Conservation (phyloP, 306 rosid genomes). For the Cucumis sativus region Cucumber_9930_V3 NC_026660.2:15344001-15344500, state of each 20-base stretch:
- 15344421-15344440: neutral
- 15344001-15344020: neutral
- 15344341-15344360: slow-evolving; percentile 94
- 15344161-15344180: neutral
- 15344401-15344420: neutral
- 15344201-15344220: neutral
- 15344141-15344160: neutral
- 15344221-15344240: slow-evolving; percentile 8
- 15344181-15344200: neutral
- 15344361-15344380: slow-evolving; percentile 46
- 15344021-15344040: neutral
- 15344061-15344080: neutral
- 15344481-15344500: neutral
- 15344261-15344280: slow-evolving; percentile 85
- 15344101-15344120: neutral
- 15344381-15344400: slow-evolving; percentile 4
- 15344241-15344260: slow-evolving; percentile 27
- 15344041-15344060: neutral
- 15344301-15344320: slow-evolving; percentile 81
- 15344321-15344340: slow-evolving; percentile 99
- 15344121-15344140: neutral
- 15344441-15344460: neutral
- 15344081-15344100: neutral
- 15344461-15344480: neutral
- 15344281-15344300: slow-evolving; percentile 67